Base-by-base conservation (phyloP, 805 yeast genomes). In the Candida odintsovae region DNA sequence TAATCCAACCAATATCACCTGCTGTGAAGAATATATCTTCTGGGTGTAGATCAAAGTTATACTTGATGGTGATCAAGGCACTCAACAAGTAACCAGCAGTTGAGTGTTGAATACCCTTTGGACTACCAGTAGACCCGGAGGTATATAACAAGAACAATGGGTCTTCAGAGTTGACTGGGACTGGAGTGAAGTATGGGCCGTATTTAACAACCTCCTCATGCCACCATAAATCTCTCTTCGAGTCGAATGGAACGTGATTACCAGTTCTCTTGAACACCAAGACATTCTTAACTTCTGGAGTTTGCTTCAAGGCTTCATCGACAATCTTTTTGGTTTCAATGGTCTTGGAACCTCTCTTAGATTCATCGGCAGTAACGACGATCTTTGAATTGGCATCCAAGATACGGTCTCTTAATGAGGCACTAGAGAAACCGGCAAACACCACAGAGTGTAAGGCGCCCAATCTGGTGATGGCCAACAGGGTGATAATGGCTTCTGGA, bases 1-100 rank as follows among this genome's bases (percentile, higher is more conserved):
- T 86, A 59, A 86, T 84, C 95, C 95, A 86, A 59, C 95, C 95
- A 45, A 86, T 84, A 68, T 86, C 95, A 63, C 94, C 95, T 26
- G 95, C 94, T 16, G 94, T 86, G 74, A 86, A 86, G 47, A 86
- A 72, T 13, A 80, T 71, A 62, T 86, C 95, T 48, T 83, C 82
- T 38, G 77, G 75, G 58, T 86, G 90, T 37, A 84, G 73, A 65
- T 86, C 95, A 65, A 86, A 86, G 40, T 80, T 77, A 60, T 86
- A 86, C 60, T 81, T 81, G 58, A 89, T 82, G 41, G 92, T 79
- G 61, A 86, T 54, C 47, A 82, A 71, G 18, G 94, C 90, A 50
- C 86, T 85, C 48, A 86, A 70, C 50, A 86, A 68, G 64, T 80
- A 86, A 46, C 95, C 95, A 38, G 83, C 94, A 48, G 94, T 86